Base-by-base conservation (phyloP, 768 basidiomycete genomes). In the Lactarius sp. region DNA sequence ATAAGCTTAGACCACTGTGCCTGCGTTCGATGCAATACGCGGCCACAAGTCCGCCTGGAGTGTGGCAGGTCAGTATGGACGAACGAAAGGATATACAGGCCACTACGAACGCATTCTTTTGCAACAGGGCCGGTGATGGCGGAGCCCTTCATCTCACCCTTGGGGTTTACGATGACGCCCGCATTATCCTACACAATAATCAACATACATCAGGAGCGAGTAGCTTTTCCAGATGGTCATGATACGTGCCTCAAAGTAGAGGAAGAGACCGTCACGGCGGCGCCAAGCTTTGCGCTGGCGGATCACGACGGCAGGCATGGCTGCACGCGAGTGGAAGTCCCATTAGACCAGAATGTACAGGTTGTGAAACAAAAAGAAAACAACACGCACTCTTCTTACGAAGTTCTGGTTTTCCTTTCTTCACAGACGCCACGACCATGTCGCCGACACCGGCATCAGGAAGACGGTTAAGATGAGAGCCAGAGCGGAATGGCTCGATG, bases 61-160 rank as follows among this genome's bases (percentile, higher is more conserved):
- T 3, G 49, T 6, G 46, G 31, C 9, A 22, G 16, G 52, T 59
- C 46, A 37, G 39, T 42, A 50, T 68, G 10, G 66, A 64, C 10
- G 27, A 5, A 27, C 33, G 52, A 49, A 20, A n/a, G 8, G 50
- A 5, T 27, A 52, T 56, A 58, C 16, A 41, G 4, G 6, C 2
- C 9, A 37, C 8, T 49, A 86, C 92, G 47, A 75, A 94, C 92
- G 74, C 97, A 98, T 92, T 98, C 96, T 86, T 98, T 99, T 80
- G 96, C 97, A 66, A 99, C 92, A 46, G 94, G 94, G 61, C 94
- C 94, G 41, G 94, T 92, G 74, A 97, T 96, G 65, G 92, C 92
- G 57, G 92, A 95, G 55, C 96, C 96, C 83, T 99, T 99, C 97
- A 99, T 99, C 81, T 99, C 97, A 72, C 96, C 96, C 84, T 98